A percentile compares a stretch with the other conserved stretches of the same genome.
Conservation (phyloP, 2,329 filamentous ascomycete genomes). For the Nannizzia gypsea region DNA sequence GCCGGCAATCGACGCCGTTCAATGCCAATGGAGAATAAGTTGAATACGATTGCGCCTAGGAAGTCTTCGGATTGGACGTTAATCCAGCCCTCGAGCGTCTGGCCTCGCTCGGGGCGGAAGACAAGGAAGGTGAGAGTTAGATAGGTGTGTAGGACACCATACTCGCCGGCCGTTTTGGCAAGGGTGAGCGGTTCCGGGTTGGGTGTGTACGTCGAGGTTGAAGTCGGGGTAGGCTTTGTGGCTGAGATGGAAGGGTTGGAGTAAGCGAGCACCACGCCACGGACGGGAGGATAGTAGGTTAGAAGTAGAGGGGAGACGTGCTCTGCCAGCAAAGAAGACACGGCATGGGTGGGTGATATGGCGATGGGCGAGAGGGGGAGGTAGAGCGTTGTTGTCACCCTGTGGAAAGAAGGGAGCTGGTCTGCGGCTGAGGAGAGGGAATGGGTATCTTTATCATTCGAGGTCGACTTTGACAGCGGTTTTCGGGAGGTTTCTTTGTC, state of each 20-base stretch:
- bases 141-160: conserved; percentile 76
- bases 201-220: conserved; percentile 22
- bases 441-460: conserved; percentile 3
- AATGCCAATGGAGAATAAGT: conserved; percentile 83
- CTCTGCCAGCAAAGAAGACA: conserved; percentile 48
- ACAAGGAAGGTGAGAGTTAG: conserved; percentile 77
- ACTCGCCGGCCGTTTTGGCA: conserved; percentile 55
- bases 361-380: conserved; percentile 48
- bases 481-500: conserved; percentile 11
- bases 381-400: conserved; percentile 66
- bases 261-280: conserved; percentile 47
- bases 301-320: conserved; percentile 52
- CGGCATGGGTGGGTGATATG: conserved; percentile 40
- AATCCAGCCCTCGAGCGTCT: conserved; percentile 65
- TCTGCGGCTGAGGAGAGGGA: background rate
- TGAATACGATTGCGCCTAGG: conserved; percentile 77
- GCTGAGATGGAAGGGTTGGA: conserved; percentile 34
- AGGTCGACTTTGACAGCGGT: background rate
- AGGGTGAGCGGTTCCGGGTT: conserved; percentile 31
- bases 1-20: conserved; percentile 62
- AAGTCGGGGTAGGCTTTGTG: conserved; percentile 30
- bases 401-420: conserved; percentile 56
- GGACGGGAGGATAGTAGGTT: conserved; percentile 49
- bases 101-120: conserved; percentile 63
- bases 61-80: conserved; percentile 83